Evolutionary conservation across 1,139 yeast species (phyloP).

Genomic region (Cylindricascospora bacillispora): DNA sequence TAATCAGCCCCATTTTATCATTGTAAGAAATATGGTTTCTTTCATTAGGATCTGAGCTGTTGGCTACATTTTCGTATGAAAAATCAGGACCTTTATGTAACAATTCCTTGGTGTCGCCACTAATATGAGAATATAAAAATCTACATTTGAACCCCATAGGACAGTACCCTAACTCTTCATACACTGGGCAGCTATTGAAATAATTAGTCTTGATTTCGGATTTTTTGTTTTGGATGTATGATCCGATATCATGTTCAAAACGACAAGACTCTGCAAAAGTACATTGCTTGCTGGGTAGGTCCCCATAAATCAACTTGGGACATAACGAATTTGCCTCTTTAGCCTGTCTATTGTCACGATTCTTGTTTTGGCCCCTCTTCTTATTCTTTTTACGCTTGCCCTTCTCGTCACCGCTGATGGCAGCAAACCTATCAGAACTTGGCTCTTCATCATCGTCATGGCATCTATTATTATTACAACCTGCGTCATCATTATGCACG

Average conservation of each 20-base stretch:
- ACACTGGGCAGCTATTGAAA: slow-evolving; percentile 70
- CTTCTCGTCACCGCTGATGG: slow-evolving; percentile 26
- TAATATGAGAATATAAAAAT: slow-evolving; percentile 70
- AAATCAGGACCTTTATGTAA: not conserved
- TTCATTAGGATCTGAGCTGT: slow-evolving; percentile 41
- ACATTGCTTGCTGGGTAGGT: slow-evolving; percentile 39
- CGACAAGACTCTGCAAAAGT: slow-evolving; percentile 65
- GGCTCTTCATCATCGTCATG: slow-evolving; percentile 42
- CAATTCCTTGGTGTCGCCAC: slow-evolving; percentile 36
- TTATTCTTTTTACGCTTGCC: slow-evolving; percentile 35
- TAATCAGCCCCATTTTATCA: slow-evolving; percentile 44
- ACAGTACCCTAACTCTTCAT: slow-evolving; percentile 69
- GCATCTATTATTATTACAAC: slow-evolving; percentile 33
- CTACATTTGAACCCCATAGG: slow-evolving; percentile 88
- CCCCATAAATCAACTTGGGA: slow-evolving; percentile 40
- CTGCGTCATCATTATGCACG: slow-evolving; percentile 37
- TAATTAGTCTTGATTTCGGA: slow-evolving; percentile 41
- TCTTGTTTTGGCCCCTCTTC: slow-evolving; percentile 79
- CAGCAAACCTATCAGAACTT: slow-evolving; percentile 23
- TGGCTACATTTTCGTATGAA: not conserved
- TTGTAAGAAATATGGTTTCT: slow-evolving; percentile 49
- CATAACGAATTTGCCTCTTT: slow-evolving; percentile 61
- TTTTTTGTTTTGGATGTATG: slow-evolving; percentile 53
- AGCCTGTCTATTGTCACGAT: slow-evolving; percentile 62
- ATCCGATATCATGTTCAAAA: slow-evolving; percentile 59